Evolutionary conservation across 2,329 filamentous ascomycete genomes (phyloP).

Genomic region (Scleromitrula shiraiana): DNA sequence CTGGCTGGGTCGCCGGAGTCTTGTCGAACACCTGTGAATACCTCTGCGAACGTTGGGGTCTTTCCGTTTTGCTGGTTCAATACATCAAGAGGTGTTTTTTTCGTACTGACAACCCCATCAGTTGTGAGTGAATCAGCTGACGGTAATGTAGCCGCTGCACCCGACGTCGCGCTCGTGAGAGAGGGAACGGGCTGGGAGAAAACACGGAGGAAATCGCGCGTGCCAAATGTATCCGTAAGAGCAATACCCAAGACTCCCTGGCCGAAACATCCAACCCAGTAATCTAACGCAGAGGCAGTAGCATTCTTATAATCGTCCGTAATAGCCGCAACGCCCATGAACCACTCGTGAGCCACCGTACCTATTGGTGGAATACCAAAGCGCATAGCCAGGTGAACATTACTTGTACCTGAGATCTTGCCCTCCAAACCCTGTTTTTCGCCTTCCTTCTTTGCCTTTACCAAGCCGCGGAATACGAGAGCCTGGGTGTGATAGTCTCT

Average conservation of each 20-base stretch:
- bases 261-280: slow-evolving; percentile 90
- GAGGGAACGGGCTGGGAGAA: slow-evolving; percentile 62
- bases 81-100: slow-evolving; percentile 32
- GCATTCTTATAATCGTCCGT: slow-evolving; percentile 76
- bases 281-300: slow-evolving; percentile 73
- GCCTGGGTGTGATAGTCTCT: slow-evolving; percentile 94
- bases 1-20: slow-evolving; percentile 63
- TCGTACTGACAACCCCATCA: neutral
- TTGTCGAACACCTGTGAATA: slow-evolving; percentile 61
- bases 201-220: slow-evolving; percentile 74
- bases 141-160: slow-evolving; percentile 20
- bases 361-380: slow-evolving; percentile 79
- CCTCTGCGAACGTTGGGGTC: slow-evolving; percentile 50
- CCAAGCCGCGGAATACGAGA: slow-evolving; percentile 80
- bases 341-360: slow-evolving; percentile 96
- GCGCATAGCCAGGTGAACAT: slow-evolving; percentile 94
- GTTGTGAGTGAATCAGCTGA: slow-evolving; percentile 11
- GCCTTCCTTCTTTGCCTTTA: slow-evolving; percentile 66
- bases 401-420: slow-evolving; percentile 81
- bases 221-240: slow-evolving; percentile 94
- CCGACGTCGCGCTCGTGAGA: slow-evolving; percentile 28
- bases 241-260: slow-evolving; percentile 77
- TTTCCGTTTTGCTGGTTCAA: slow-evolving; percentile 33
- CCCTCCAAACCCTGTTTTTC: slow-evolving; percentile 58
- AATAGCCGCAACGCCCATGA: slow-evolving; percentile 95